phyloP scores from a whole-genome alignment of 768 basidiomycete genomes.

The Cystobasidium onofrii region DNA sequence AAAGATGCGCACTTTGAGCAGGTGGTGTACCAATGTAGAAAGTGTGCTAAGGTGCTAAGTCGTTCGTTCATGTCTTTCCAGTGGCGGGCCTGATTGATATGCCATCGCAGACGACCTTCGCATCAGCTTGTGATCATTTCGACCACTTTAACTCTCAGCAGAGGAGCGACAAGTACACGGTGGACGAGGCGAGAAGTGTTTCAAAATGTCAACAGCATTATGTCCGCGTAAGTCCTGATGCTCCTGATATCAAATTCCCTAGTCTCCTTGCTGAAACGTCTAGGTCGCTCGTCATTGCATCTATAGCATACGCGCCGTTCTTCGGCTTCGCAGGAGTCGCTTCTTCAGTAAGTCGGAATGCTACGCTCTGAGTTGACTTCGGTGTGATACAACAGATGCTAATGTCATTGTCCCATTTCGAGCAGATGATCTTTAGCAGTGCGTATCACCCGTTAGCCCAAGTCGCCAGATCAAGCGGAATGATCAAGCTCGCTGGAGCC shows the following conservation, averaged over 20 bases:
- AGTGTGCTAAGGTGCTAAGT: no score
- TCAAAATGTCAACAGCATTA: not conserved
- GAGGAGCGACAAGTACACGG: not conserved
- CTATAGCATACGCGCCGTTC: constrained; percentile 74
- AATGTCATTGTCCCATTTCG: not conserved
- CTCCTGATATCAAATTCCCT: no score
- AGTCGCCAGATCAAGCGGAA: not conserved
- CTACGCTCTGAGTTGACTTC: no score
- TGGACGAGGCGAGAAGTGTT: no score
- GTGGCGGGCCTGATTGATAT: no score
- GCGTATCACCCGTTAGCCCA: constrained; percentile 47
- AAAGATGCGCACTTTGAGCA: no score
- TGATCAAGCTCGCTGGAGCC: not conserved
- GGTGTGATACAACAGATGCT: no score
- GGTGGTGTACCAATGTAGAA: no score
- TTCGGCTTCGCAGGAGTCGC: constrained; percentile 96
- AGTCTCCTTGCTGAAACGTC: not conserved
- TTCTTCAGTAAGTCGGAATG: constrained; percentile 60
- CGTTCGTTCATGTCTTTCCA: no score
- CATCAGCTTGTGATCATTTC: no score
- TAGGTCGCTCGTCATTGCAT: not conserved
- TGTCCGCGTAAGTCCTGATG: not conserved
- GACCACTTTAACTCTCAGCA: no score
- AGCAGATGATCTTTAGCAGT: constrained; percentile 93
- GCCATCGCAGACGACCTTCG: no score